Evolutionary conservation across 192 early-diverging fungal genomes (phyloP).

Genomic region (Coemansia sp.): DNA sequence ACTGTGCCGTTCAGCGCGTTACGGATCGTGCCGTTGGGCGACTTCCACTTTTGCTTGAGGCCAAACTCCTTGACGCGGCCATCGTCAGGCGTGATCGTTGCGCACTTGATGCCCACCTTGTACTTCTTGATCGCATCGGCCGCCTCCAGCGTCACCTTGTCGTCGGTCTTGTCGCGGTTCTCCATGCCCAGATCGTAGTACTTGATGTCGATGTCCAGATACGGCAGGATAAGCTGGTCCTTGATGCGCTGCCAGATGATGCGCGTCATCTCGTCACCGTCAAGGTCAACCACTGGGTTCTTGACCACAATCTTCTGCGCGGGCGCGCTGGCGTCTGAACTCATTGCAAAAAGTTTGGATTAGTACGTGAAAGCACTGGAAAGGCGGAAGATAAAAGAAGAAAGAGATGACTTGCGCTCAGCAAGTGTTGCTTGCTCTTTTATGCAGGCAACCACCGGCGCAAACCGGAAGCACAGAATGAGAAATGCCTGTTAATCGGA

Average conservation of each 20-base stretch:
- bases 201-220: constrained; percentile 89
- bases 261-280: constrained; percentile 99
- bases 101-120: constrained; percentile 99
- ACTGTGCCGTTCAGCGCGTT: constrained; percentile 97
- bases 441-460: not conserved
- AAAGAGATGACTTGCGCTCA: not conserved
- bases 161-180: constrained; percentile 90
- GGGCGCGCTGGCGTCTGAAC: constrained; percentile 43
- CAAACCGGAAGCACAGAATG: constrained; percentile 7
- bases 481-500: constrained; percentile 7
- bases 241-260: constrained; percentile 96
- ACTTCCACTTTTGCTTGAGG: constrained; percentile 98
- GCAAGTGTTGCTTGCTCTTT: not conserved
- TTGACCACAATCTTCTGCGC: constrained; percentile 68
- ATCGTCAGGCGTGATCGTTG: constrained; percentile 97
- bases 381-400: not conserved
- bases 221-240: constrained; percentile 86
- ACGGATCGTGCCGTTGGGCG: constrained; percentile 95
- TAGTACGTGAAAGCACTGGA: not conserved
- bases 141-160: constrained; percentile 92
- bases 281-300: constrained; percentile 84
- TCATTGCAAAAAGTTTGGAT: constrained; percentile 25
- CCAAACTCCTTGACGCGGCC: constrained; percentile 94
- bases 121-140: constrained; percentile 97
- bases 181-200: constrained; percentile 95